Conservation (phyloP, 164 flowering plant species). For the Saururus chinensis region DNA sequence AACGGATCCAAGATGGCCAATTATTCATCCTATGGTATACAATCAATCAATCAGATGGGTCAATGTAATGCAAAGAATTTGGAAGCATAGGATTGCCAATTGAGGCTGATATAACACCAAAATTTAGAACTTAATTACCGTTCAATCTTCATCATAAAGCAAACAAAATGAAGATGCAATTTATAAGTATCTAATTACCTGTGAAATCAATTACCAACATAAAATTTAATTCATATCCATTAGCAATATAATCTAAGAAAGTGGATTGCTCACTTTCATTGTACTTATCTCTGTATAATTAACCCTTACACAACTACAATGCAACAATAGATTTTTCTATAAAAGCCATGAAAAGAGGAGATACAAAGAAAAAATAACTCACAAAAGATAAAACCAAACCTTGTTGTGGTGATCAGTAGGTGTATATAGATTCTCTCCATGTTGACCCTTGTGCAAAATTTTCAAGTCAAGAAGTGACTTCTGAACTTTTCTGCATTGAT, state of each 20-base stretch:
- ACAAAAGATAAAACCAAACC: slow-evolving; percentile 25
- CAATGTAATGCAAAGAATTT: slow-evolving; percentile 78
- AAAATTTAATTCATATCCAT: slow-evolving; percentile 85
- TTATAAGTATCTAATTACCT: slow-evolving; percentile 25
- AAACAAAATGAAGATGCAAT: background rate
- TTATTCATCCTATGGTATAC: slow-evolving; percentile 73
- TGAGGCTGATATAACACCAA: slow-evolving; percentile 41
- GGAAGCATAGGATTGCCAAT: slow-evolving; percentile 72
- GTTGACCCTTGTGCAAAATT: slow-evolving; percentile 39
- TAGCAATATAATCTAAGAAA: slow-evolving; percentile 83
- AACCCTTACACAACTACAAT: slow-evolving; percentile 56
- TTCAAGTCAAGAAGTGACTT: slow-evolving; percentile 59
- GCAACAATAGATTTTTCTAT: background rate
- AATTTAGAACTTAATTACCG: background rate
- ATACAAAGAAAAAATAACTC: background rate
- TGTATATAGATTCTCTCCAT: slow-evolving; percentile 45
- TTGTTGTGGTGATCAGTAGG: slow-evolving; percentile 45
- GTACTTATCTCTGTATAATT: slow-evolving; percentile 61
- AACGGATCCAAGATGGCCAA: too few species aligned
- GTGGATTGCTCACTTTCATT: slow-evolving; percentile 50
- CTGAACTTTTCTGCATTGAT: slow-evolving; percentile 42
- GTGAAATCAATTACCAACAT: slow-evolving; percentile 98
- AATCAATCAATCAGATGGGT: slow-evolving; percentile 65
- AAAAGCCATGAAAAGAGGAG: background rate
- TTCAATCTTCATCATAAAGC: background rate